These are phyloP conservation scores for Microcyclospora tardicrescens DNA, from an alignment of 2,329 filamentous ascomycete species.

Conservation along the genomic window DNA sequence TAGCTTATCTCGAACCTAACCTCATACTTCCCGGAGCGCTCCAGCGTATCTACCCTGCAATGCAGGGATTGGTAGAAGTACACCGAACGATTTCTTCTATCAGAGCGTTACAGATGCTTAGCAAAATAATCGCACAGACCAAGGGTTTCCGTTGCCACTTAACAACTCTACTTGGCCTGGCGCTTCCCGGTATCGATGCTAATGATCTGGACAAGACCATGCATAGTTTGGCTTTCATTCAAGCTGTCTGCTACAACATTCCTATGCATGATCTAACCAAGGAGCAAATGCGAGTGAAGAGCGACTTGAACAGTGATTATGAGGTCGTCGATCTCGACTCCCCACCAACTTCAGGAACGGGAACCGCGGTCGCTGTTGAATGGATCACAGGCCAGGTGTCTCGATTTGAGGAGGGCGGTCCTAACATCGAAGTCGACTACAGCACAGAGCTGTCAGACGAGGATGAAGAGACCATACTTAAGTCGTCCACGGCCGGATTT, in stretches of 20 bases:
- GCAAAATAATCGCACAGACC: constrained; percentile 77
- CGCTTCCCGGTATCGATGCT: constrained; percentile 88
- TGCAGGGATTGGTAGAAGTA: constrained; percentile 93
- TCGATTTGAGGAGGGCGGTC: constrained; percentile 77
- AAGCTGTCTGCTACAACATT: constrained; percentile 90
- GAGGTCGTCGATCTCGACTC: constrained; percentile 16
- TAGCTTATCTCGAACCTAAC: constrained; percentile 82
- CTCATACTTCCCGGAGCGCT: constrained; percentile 85
- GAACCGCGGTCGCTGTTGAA: constrained; percentile 57
- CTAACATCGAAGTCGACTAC: constrained; percentile 77
- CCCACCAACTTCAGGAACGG: constrained; percentile 11
- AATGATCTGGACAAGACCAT: constrained; percentile 96
- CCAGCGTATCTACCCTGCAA: constrained; percentile 90
- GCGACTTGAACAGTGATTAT: constrained; percentile 20
- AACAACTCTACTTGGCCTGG: constrained; percentile 82
- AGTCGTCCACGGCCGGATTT: constrained; percentile 88
- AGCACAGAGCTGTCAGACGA: constrained; percentile 66
- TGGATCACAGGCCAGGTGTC: constrained; percentile 95
- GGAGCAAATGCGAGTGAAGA: constrained; percentile 31
- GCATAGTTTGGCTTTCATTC: constrained; percentile 87
- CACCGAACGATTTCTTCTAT: constrained; percentile 91
- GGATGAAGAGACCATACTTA: constrained; percentile 74
- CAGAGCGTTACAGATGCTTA: constrained; percentile 80
- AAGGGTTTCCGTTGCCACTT: constrained; percentile 97
- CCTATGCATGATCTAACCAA: constrained; percentile 74